phyloP scores from a whole-genome alignment of 2,329 filamentous ascomycete species.

The Periconia sp. region DNA sequence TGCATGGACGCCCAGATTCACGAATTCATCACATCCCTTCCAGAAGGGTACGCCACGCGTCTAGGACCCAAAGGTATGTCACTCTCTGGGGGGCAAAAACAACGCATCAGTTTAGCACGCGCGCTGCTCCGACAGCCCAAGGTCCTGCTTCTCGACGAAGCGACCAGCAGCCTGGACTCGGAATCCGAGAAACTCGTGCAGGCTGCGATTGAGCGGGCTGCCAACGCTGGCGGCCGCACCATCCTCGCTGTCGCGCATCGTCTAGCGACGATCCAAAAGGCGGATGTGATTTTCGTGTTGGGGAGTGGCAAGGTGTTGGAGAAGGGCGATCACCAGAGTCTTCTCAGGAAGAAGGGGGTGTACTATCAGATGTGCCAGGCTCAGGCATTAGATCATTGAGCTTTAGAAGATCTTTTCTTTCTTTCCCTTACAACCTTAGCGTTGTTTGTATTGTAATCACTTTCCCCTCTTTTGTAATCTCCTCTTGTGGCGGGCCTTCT shows the following conservation, averaged over 20 bases:
- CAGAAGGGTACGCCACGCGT: constrained; percentile 37
- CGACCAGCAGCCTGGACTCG: constrained; percentile 20
- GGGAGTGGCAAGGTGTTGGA: constrained; percentile 28
- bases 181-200: constrained; percentile 28
- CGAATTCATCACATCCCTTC: constrained; percentile 40
- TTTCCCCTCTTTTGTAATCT: not conserved
- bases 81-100: constrained; percentile 32
- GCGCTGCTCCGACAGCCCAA: constrained; percentile 28
- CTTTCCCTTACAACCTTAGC: not conserved
- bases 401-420: not conserved
- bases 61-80: constrained; percentile 41
- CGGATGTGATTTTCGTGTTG: constrained; percentile 31
- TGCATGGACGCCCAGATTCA: constrained; percentile 43
- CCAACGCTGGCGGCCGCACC: constrained; percentile 18
- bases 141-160: constrained; percentile 31
- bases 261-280: constrained; percentile 31
- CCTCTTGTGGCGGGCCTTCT: no score
- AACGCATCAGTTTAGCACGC: constrained; percentile 27
- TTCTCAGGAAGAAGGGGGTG: constrained; percentile 32
- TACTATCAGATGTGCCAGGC: constrained; percentile 45
- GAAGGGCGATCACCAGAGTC: constrained; percentile 28
- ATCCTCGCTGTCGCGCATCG: constrained; percentile 30
- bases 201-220: constrained; percentile 24
- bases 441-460: not conserved
- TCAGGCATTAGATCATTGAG: constrained; percentile 39